Percentiles rank a stretch among this genome's conserved stretches.
phyloP scores from a whole-genome alignment of 1,139 yeast genomes.

The Debaryomycetaceae sp. region DNA sequence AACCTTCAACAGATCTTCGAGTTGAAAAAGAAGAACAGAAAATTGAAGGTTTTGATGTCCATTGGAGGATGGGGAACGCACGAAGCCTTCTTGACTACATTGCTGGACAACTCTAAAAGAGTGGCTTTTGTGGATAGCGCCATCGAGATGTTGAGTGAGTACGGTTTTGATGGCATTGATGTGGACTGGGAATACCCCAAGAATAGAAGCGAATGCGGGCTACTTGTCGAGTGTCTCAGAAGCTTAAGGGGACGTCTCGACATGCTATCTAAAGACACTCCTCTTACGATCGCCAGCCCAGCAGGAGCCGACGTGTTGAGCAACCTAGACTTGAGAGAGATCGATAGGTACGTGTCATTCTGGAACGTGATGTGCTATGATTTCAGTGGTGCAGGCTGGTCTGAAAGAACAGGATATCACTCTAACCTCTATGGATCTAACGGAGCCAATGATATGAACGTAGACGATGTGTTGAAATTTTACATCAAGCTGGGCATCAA shows the following conservation, averaged over 20 bases:
- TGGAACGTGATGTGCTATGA: constrained; percentile 95
- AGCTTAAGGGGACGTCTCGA: constrained; percentile 42
- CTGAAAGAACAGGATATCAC: constrained; percentile 57
- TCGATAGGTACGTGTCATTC: constrained; percentile 57
- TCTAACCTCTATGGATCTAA: constrained; percentile 56
- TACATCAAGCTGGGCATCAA: constrained; percentile 44
- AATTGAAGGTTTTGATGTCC: constrained; percentile 62
- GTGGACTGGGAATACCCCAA: constrained; percentile 93
- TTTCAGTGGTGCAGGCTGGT: constrained; percentile 73
- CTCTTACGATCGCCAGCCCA: constrained; percentile 75
- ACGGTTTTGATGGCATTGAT: constrained; percentile 87
- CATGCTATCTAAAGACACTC: constrained; percentile 17
- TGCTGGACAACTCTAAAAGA: constrained; percentile 32
- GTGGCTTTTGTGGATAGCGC: constrained; percentile 50
- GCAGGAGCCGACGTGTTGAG: constrained; percentile 49
- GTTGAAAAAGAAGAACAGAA: constrained; percentile 46
- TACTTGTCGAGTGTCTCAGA: constrained; percentile 44
- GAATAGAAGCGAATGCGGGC: constrained; percentile 39
- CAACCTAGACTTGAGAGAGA: constrained; percentile 40
- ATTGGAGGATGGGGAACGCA: constrained; percentile 88
- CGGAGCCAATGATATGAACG: constrained; percentile 45
- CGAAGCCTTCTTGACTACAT: constrained; percentile 47
- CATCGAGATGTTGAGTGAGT: constrained; percentile 42
- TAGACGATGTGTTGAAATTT: constrained; percentile 44
- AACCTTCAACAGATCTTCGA: constrained; percentile 53